A percentile compares a stretch with the other conserved stretches of the same genome.
Conservation (phyloP, 441 rosid genomes). For the Raphanus hybrid region DNA sequence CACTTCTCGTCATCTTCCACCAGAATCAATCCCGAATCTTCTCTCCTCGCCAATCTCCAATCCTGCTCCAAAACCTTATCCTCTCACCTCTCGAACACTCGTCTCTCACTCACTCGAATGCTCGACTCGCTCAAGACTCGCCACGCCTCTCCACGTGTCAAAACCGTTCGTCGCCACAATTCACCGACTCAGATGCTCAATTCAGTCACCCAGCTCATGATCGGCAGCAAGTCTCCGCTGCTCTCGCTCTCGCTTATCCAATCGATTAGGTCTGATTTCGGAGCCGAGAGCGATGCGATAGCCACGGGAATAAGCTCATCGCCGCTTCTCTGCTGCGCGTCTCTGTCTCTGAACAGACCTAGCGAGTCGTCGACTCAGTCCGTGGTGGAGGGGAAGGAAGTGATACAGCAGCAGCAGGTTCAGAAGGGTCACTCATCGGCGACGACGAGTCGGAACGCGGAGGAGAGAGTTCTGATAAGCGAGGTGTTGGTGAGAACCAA, state of each 20-base stretch:
- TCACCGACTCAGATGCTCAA: constrained; percentile 38
- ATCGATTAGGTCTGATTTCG: constrained; percentile 1
- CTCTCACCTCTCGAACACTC: constrained; percentile 49
- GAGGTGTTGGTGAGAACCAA: constrained; percentile 90
- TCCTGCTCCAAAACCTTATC: constrained; percentile 43
- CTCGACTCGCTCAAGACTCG: constrained; percentile 49
- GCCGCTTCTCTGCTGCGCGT: constrained; percentile 56
- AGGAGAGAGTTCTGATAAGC: constrained; percentile 87
- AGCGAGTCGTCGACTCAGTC: constrained; percentile 35
- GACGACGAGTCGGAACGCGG: constrained; percentile 49
- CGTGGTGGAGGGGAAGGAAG: constrained; percentile 46
- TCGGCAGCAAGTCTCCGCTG: constrained; percentile 33
- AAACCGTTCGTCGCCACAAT: constrained; percentile 15
- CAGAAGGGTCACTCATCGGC: constrained; percentile 48
- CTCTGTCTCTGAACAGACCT: constrained; percentile 46
- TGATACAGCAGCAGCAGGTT: constrained; percentile 43
- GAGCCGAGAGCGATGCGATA: not conserved
- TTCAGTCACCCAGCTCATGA: constrained; percentile 32
- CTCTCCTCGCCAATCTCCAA: constrained; percentile 41
- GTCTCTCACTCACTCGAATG: constrained; percentile 46
- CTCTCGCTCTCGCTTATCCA: constrained; percentile 45
- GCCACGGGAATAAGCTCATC: constrained; percentile 6
- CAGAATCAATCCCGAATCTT: constrained; percentile 43
- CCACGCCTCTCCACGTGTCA: constrained; percentile 12
- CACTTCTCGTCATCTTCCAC: constrained; percentile 54